Percentiles rank a stretch among this genome's conserved stretches.
Evolutionary conservation across 768 basidiomycete species (phyloP).

Genomic region (Amanita inopinata): DNA sequence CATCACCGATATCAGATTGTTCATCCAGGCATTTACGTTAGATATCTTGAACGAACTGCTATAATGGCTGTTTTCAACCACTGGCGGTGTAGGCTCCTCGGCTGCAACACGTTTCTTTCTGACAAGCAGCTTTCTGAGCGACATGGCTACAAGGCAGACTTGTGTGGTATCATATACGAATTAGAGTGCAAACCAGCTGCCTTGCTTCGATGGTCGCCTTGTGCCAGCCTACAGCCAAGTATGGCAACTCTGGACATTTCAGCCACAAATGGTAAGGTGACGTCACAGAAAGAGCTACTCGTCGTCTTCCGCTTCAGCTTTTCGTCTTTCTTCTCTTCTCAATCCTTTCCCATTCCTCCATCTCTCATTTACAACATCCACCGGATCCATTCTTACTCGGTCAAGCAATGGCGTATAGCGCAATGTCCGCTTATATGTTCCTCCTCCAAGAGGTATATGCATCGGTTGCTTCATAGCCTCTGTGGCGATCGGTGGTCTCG

Average conservation of each 20-base stretch:
- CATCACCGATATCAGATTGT: background rate
- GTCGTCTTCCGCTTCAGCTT: slow-evolving; percentile 16
- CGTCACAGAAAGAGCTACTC: slow-evolving; percentile 10
- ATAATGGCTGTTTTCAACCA: too few relatives aligned
- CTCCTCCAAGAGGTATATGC: slow-evolving; percentile 61
- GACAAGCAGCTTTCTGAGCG: too few relatives aligned
- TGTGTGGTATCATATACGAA: too few relatives aligned
- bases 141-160: too few relatives aligned
- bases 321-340: slow-evolving; percentile 29
- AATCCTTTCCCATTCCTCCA: slow-evolving; percentile 65
- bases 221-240: too few relatives aligned
- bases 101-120: too few relatives aligned
- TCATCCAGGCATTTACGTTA: background rate
- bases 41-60: too few relatives aligned
- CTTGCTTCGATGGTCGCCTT: too few relatives aligned
- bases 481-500: slow-evolving; percentile 15
- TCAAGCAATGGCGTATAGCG: slow-evolving; percentile 62
- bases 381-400: slow-evolving; percentile 58
- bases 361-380: slow-evolving; percentile 67
- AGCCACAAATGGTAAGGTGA: too few relatives aligned
- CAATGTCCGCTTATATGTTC: slow-evolving; percentile 45
- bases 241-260: too few relatives aligned
- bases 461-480: slow-evolving; percentile 8
- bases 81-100: too few relatives aligned
- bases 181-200: too few relatives aligned